phyloP scores from a whole-genome alignment of 2,329 filamentous ascomycete species.

The Aspergillus calidoustus region DNA sequence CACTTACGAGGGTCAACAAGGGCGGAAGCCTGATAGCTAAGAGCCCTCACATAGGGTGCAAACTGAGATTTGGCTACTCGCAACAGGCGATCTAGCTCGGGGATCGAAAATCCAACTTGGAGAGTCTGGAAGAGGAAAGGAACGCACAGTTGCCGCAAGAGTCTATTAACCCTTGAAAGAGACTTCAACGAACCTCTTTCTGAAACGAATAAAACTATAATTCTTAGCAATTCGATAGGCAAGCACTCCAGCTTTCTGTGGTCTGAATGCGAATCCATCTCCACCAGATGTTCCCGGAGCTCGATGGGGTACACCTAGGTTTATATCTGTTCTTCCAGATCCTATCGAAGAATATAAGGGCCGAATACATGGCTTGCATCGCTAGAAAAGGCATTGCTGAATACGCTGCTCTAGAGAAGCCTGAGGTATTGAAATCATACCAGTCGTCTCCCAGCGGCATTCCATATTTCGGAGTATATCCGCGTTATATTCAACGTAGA shows the following conservation, averaged over 20 bases:
- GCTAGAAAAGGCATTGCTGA: too few species aligned
- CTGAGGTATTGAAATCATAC: too few species aligned
- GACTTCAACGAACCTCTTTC: not conserved
- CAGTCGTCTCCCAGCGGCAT: too few species aligned
- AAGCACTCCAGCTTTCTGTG: not conserved
- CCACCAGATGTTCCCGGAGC: too few species aligned
- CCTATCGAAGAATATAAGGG: too few species aligned
- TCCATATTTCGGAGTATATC: too few species aligned
- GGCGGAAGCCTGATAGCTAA: not conserved
- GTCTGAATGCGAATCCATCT: not conserved
- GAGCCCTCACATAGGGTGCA: not conserved
- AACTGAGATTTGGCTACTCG: not conserved
- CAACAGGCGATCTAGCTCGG: not conserved
- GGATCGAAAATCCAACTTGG: not conserved
- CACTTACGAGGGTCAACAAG: constrained; percentile 5
- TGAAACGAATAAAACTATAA: not conserved
- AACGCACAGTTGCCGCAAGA: constrained; percentile 2
- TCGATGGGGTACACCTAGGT: too few species aligned
- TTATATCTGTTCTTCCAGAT: too few species aligned
- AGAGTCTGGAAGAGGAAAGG: constrained; percentile 3
- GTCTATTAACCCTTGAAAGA: not conserved
- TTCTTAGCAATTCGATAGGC: constrained; percentile 6
- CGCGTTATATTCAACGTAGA: too few species aligned
- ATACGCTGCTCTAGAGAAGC: too few species aligned
- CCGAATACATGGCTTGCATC: too few species aligned